phyloP scores from a whole-genome alignment of 169 alveolate genomes.

The Eimeria sp. region DNA sequence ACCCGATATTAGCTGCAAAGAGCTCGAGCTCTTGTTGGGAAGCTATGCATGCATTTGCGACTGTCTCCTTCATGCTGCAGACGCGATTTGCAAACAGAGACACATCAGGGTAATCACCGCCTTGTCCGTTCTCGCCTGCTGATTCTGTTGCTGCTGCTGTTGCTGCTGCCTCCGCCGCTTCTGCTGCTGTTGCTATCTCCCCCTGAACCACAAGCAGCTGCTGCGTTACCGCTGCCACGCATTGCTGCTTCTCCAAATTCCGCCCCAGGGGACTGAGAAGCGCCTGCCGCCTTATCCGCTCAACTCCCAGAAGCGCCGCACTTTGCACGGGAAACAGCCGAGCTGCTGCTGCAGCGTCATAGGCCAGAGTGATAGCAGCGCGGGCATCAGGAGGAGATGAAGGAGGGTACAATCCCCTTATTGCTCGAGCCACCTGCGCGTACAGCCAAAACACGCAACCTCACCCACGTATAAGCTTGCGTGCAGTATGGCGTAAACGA shows the following conservation, averaged over 20 bases:
- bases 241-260: background rate
- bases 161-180: background rate
- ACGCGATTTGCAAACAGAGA: background rate
- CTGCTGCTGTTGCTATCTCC: background rate
- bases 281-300: background rate
- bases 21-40: conserved; percentile 3
- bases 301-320: background rate
- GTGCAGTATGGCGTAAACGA: background rate
- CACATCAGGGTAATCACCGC: background rate
- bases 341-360: conserved; percentile 8
- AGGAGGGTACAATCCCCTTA: conserved; percentile 5
- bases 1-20: background rate
- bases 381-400: background rate
- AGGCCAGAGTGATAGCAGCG: background rate
- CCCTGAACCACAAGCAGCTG: background rate
- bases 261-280: background rate
- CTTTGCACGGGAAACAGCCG: background rate
- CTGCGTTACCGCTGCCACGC: background rate
- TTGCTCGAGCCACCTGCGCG: background rate
- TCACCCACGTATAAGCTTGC: background rate
- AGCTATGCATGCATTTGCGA: background rate
- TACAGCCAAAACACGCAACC: background rate
- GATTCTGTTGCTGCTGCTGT: background rate
- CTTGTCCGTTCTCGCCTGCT: background rate
- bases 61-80: conserved; percentile 7